Evolutionary conservation across 2,329 filamentous ascomycete genomes (phyloP).

Genomic region (Aspergillus sp.): DNA sequence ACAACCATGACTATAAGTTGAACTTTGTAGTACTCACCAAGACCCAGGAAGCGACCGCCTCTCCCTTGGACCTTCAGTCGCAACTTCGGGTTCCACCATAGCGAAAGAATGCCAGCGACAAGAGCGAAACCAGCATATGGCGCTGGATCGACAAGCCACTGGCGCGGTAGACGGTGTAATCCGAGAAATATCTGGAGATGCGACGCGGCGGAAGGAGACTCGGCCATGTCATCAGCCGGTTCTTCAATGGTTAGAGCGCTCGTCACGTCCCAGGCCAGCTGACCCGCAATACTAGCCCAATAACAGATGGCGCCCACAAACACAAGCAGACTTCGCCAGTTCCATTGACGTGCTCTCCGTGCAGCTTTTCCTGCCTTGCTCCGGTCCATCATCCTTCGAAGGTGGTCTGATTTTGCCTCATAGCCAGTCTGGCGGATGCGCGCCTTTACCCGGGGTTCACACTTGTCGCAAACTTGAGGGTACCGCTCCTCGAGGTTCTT

Average conservation of each 20-base stretch:
- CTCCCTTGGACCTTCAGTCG: conserved; percentile 48
- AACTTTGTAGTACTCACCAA: conserved; percentile 52
- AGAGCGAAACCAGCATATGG: conserved; percentile 45
- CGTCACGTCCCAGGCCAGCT: conserved; percentile 48
- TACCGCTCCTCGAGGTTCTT: conserved; percentile 78
- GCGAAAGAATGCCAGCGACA: conserved; percentile 46
- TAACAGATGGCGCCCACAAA: conserved; percentile 48
- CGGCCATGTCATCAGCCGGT: conserved; percentile 17
- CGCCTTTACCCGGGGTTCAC: conserved; percentile 73
- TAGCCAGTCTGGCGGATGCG: conserved; percentile 75
- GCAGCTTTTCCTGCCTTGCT: conserved; percentile 46
- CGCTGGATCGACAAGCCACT: conserved; percentile 37
- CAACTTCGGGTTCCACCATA: conserved; percentile 57
- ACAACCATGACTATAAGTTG: conserved; percentile 51
- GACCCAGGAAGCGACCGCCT: conserved; percentile 46
- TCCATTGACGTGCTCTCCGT: conserved; percentile 39
- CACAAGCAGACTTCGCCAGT: conserved; percentile 51
- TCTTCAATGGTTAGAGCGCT: conserved; percentile 34
- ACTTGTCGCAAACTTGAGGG: conserved; percentile 83
- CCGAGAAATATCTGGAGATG: conserved; percentile 28
- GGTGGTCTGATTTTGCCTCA: conserved; percentile 79
- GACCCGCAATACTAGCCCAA: conserved; percentile 48
- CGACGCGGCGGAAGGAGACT: conserved; percentile 26
- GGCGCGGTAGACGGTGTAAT: conserved; percentile 27
- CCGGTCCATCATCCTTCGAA: conserved; percentile 75